phyloP scores from a whole-genome alignment of 441 rosid genomes.

The Syzygium syzygioides region DNA sequence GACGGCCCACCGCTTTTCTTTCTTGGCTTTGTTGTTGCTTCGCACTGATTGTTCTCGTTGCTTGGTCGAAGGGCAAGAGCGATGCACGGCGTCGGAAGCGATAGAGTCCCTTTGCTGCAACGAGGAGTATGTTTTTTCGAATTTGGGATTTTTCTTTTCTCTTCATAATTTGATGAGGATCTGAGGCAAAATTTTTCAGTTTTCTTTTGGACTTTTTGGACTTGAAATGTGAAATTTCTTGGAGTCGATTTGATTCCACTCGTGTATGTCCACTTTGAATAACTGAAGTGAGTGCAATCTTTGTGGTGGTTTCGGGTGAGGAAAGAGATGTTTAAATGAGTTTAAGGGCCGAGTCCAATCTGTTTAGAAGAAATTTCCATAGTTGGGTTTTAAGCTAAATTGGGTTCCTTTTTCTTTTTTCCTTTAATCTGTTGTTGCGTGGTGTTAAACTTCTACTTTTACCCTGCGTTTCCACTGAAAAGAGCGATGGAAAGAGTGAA shows the following conservation, averaged over 20 bases:
- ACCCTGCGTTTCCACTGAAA: neutral
- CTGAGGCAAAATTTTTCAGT: neutral
- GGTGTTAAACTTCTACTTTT: neutral
- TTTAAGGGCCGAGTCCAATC: neutral
- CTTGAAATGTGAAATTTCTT: neutral
- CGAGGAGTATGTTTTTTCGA: conserved; percentile 25
- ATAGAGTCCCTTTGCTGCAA: conserved; percentile 41
- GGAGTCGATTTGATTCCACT: neutral
- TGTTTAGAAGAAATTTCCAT: neutral
- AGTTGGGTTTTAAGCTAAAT: neutral
- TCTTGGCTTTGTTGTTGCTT: neutral
- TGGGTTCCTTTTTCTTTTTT: neutral
- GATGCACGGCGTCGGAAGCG: conserved; percentile 25
- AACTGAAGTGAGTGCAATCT: neutral
- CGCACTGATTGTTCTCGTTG: neutral
- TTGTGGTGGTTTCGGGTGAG: neutral
- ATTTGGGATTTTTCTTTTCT: neutral
- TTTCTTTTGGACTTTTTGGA: neutral
- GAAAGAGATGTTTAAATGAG: neutral
- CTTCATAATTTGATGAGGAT: neutral
- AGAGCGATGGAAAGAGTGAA: neutral
- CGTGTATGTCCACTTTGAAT: neutral
- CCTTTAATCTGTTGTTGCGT: neutral
- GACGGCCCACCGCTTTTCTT: neutral
- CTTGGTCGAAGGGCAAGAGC: neutral